phyloP scores from a whole-genome alignment of 345 rosid genomes.

The Triadica sebifera region DNA sequence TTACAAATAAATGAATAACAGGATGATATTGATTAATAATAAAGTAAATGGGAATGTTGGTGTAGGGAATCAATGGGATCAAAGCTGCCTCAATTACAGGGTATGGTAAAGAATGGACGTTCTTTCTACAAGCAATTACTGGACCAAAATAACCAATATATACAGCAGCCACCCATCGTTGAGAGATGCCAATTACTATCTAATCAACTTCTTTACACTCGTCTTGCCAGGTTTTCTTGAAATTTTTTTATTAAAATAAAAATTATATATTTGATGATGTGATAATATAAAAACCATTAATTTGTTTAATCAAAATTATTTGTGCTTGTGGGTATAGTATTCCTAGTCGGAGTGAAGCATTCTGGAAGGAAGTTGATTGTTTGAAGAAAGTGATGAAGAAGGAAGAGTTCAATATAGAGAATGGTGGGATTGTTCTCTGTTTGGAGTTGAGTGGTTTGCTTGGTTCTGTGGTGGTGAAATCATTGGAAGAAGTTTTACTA shows the following conservation, averaged over 20 bases:
- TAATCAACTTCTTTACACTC: slow-evolving; percentile 16
- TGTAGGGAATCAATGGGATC: too few species aligned
- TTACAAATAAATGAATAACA: too few species aligned
- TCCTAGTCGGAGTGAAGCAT: slow-evolving; percentile 14
- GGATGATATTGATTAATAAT: too few species aligned
- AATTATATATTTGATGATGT: too few species aligned
- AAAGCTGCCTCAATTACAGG: slow-evolving; percentile 10
- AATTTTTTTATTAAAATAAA: too few species aligned
- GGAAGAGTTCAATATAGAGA: slow-evolving; percentile 8
- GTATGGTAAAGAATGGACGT: slow-evolving; percentile 1
- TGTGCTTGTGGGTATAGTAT: slow-evolving; percentile 5
- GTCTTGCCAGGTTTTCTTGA: slow-evolving; percentile 10
- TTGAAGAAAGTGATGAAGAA: neutral
- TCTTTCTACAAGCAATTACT: slow-evolving; percentile 12
- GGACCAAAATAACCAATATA: slow-evolving; percentile 18
- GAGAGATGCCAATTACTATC: slow-evolving; percentile 11
- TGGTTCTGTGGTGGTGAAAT: too few species aligned
- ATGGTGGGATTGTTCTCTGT: slow-evolving; percentile 12
- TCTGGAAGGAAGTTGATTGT: slow-evolving; percentile 4
- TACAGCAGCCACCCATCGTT: slow-evolving; percentile 3
- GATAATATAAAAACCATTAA: too few species aligned
- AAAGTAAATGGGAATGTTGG: too few species aligned
- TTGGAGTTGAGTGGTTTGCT: too few species aligned
- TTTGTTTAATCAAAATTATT: neutral
- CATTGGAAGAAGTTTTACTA: too few species aligned